Conservation (phyloP, 2,329 filamentous ascomycete genomes). For the Aspergillus sp. region DNA sequence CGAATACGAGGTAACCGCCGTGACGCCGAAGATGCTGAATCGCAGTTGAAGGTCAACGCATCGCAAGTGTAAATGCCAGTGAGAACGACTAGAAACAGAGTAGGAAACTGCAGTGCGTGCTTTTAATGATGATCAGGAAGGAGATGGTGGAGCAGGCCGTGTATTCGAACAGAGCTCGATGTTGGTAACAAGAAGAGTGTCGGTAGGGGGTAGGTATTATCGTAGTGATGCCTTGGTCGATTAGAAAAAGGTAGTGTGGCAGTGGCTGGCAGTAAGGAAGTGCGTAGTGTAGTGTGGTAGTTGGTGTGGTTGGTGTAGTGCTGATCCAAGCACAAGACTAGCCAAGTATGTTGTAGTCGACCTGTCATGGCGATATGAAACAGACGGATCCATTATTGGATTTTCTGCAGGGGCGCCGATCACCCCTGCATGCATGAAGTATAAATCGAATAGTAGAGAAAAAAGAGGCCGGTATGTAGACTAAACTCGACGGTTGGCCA, state of each 20-base stretch:
- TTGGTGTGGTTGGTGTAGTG: neutral
- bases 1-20: neutral
- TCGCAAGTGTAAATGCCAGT: too few species aligned
- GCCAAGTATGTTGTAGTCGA: neutral
- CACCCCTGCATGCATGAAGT: neutral
- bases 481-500: neutral
- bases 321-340: neutral
- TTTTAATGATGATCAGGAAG: neutral
- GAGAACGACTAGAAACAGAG: neutral
- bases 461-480: neutral
- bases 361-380: neutral
- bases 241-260: neutral
- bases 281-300: neutral
- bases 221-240: neutral
- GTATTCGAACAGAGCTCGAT: neutral
- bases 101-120: neutral
- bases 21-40: neutral
- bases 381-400: neutral
- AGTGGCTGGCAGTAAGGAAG: neutral
- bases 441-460: neutral
- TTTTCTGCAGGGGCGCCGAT: neutral
- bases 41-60: neutral
- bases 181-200: neutral
- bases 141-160: neutral
- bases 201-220: neutral